These are phyloP conservation scores for Halophytophthora polymorphica DNA, from an alignment of 352 stramenopile genomes.

Conservation along the genomic window DNA sequence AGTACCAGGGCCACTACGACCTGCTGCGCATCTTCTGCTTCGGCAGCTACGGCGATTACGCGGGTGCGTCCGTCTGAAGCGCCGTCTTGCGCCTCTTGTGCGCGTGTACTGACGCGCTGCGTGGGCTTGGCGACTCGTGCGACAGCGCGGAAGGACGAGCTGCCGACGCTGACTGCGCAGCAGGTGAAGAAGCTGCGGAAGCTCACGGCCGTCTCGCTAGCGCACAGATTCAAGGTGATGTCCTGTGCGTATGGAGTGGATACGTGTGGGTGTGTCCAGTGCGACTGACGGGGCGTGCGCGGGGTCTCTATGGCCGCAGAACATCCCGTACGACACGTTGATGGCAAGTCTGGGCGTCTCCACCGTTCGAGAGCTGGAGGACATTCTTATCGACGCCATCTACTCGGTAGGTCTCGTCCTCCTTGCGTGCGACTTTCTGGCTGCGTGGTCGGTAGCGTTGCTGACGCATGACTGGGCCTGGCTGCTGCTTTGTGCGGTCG, in stretches of 20 bases:
- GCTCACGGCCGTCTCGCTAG: conserved; percentile 85
- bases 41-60: conserved; percentile 83
- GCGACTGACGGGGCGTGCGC: too few relatives aligned
- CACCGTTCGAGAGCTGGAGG: conserved; percentile 87
- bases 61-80: conserved; percentile 39
- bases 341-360: conserved; percentile 74
- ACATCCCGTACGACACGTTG: conserved; percentile 80
- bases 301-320: too few relatives aligned
- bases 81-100: background rate
- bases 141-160: conserved; percentile 50
- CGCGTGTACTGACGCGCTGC: background rate
- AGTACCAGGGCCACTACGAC: conserved; percentile 74
- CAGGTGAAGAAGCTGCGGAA: conserved; percentile 87
- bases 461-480: too few relatives aligned
- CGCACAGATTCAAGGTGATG: conserved; percentile 75
- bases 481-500: conserved; percentile 1
- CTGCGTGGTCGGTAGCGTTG: background rate
- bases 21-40: conserved; percentile 91
- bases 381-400: conserved; percentile 92
- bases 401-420: conserved; percentile 77
- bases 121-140: background rate
- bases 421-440: background rate
- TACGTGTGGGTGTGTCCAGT: background rate
- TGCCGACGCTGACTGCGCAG: conserved; percentile 63
- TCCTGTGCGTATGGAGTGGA: background rate